phyloP scores from a whole-genome alignment of 1,139 yeast genomes.

The Pichia terricola region DNA sequence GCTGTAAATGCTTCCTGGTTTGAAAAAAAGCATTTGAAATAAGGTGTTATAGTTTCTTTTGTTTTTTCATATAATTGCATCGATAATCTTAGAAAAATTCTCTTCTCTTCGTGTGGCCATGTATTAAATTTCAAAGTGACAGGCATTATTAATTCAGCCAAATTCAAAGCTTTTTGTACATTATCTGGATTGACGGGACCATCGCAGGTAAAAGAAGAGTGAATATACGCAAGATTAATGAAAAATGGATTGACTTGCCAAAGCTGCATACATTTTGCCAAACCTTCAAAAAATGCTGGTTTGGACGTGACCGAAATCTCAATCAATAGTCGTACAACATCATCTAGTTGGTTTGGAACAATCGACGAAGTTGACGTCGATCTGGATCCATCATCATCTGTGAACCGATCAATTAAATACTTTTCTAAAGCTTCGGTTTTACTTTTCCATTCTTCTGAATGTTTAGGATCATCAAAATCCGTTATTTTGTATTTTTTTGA shows the following conservation, averaged over 20 bases:
- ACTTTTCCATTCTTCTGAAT: conserved; percentile 17
- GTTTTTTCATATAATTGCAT: conserved; percentile 13
- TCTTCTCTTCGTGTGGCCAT: conserved; percentile 20
- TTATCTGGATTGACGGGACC: conserved; percentile 12
- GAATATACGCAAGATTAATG: conserved; percentile 12
- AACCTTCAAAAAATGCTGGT: conserved; percentile 17
- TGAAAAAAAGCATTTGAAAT: conserved; percentile 13
- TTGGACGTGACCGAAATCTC: conserved; percentile 13
- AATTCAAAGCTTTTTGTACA: conserved; percentile 16
- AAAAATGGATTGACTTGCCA: conserved; percentile 25
- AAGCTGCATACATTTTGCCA: conserved; percentile 19
- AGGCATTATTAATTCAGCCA: conserved; percentile 19
- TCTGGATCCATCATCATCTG: not conserved
- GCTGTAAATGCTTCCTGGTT: conserved; percentile 16
- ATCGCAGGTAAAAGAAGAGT: conserved; percentile 2
- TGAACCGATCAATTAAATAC: conserved; percentile 6
- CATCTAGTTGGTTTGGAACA: conserved; percentile 10
- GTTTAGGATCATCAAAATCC: conserved; percentile 16
- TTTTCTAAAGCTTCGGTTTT: conserved; percentile 12
- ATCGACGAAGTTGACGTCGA: not conserved
- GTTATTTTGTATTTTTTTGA: conserved; percentile 8
- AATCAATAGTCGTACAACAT: conserved; percentile 6
- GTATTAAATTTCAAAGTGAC: conserved; percentile 15
- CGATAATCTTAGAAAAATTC: conserved; percentile 5
- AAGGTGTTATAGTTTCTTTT: conserved; percentile 5